These are phyloP conservation scores for Penicillium canariense DNA, from an alignment of 495 filamentous ascomycete species.

Conservation along the genomic window DNA sequence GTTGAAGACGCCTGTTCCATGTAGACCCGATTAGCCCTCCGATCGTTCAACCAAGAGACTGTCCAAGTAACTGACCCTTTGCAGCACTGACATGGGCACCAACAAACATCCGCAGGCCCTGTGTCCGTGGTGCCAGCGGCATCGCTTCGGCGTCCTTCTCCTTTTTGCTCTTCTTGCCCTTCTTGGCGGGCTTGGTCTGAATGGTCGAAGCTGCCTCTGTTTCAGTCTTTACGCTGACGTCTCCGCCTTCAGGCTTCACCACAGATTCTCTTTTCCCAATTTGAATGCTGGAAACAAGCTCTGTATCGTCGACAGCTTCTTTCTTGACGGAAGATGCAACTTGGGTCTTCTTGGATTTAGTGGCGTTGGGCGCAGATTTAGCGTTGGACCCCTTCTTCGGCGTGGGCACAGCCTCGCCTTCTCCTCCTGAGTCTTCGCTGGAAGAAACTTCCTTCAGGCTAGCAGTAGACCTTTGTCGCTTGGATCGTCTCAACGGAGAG, in stretches of 20 bases:
- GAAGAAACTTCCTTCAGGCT: constrained; percentile 21
- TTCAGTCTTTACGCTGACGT: not conserved
- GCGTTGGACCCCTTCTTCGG: not conserved
- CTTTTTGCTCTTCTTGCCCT: constrained; percentile 39
- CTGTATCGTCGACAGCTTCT: constrained; percentile 11
- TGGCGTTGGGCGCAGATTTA: not conserved
- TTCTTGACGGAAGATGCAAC: constrained; percentile 19
- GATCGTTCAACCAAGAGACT: not conserved
- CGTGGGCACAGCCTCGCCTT: constrained; percentile 5
- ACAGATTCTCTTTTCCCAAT: not conserved
- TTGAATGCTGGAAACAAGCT: not conserved
- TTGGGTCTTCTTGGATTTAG: constrained; percentile 7
- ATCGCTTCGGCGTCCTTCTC: constrained; percentile 49
- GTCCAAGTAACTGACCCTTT: constrained; percentile 55
- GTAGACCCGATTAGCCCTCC: not conserved
- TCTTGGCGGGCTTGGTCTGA: constrained; percentile 14
- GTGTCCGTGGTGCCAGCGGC: constrained; percentile 67
- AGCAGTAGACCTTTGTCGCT: constrained; percentile 33
- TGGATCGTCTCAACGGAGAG: constrained; percentile 38
- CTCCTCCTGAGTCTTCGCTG: constrained; percentile 11
- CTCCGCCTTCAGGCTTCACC: not conserved
- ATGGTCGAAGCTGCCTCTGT: not conserved
- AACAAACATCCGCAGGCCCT: constrained; percentile 74
- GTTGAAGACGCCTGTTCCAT: constrained; percentile 74
- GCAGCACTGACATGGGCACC: constrained; percentile 91